phyloP scores from a whole-genome alignment of 179 eudicot genomes.

The Heliamphora pulchella region DNA sequence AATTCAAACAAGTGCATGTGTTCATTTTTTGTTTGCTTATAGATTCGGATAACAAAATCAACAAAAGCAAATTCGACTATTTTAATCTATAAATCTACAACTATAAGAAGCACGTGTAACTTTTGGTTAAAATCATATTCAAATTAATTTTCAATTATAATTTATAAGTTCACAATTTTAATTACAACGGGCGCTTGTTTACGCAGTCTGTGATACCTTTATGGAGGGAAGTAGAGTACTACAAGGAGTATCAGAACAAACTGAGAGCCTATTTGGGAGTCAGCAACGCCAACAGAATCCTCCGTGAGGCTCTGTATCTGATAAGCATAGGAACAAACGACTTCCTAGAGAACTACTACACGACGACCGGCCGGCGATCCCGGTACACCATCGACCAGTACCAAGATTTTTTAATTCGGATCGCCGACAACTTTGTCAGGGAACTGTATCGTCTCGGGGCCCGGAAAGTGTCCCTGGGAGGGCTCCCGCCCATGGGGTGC shows the following conservation, averaged over 20 bases:
- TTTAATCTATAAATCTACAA: too few relatives aligned
- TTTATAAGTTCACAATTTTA: too few relatives aligned
- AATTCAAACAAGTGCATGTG: too few relatives aligned
- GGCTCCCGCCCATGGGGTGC: slow-evolving; percentile 74
- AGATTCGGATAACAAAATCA: too few relatives aligned
- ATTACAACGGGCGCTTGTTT: neutral
- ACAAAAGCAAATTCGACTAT: too few relatives aligned
- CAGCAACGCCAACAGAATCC: slow-evolving; percentile 32
- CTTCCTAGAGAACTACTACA: slow-evolving; percentile 66
- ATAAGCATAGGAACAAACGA: slow-evolving; percentile 74
- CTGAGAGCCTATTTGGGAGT: slow-evolving; percentile 41
- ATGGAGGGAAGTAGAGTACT: slow-evolving; percentile 59
- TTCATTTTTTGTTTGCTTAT: too few relatives aligned
- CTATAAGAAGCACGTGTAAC: too few relatives aligned
- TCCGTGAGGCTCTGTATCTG: slow-evolving; percentile 41
- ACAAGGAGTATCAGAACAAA: slow-evolving; percentile 54
- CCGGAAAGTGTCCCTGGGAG: slow-evolving; percentile 51
- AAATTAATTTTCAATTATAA: too few relatives aligned
- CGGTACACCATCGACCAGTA: slow-evolving; percentile 38
- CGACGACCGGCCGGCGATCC: slow-evolving; percentile 23
- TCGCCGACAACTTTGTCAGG: slow-evolving; percentile 34
- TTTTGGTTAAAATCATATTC: too few relatives aligned
- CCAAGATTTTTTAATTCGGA: slow-evolving; percentile 34
- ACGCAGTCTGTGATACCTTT: slow-evolving; percentile 66
- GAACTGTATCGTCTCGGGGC: slow-evolving; percentile 52